Evolutionary conservation across 192 early-diverging fungal genomes (phyloP), one percentile per base, ranked within the genome.

Genomic region (Mortierella antarctica): DNA sequence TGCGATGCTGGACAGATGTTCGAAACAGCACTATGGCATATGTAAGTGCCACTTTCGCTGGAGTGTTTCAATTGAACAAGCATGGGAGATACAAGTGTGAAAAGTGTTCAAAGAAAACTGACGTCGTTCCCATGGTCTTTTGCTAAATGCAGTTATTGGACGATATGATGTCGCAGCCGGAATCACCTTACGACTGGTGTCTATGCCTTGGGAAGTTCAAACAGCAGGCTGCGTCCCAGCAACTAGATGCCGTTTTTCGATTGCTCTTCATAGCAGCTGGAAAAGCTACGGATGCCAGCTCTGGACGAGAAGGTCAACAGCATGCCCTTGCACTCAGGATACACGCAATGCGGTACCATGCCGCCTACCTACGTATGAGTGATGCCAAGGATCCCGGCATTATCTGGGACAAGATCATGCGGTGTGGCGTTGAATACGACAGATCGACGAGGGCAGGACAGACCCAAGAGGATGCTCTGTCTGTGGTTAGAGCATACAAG

Each of bases 1-100:
- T 88, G 57, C 82, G 85, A 14, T 84, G 78, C 56, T 86, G 82
- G 74, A 74, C 77, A 45, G 85, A 83, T 44, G 70, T 86, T 18
- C 62, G 83, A 46, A 74, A 83, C 41, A 79, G 83, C n/a, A 50
- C 78, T 23, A 63, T 85, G 21, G 62, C 73, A 0, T 73, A 85
- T 49, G 86, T 88, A 83, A 41, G 70, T 54, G n/a, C 0, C 7
- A 15, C 13, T 17, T 23, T 31, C 31, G 31, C 31, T 31, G 31
- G 31, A 31, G 31, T 31, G 31, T 3, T 31, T 31, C 31, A 31
- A 31, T 1, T 31, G 31, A 31, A 31, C 31, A 31, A 31, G 31
- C 31, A 31, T 31, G 31, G 31, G 3, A 31, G 1, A 31, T 31
- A 3, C 31, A 31, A 31, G 3, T 31, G 31, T 31, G 3, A 31